Base-by-base conservation (phyloP, 257 asterid genomes). In the Phtheirospermum japonicum region DNA sequence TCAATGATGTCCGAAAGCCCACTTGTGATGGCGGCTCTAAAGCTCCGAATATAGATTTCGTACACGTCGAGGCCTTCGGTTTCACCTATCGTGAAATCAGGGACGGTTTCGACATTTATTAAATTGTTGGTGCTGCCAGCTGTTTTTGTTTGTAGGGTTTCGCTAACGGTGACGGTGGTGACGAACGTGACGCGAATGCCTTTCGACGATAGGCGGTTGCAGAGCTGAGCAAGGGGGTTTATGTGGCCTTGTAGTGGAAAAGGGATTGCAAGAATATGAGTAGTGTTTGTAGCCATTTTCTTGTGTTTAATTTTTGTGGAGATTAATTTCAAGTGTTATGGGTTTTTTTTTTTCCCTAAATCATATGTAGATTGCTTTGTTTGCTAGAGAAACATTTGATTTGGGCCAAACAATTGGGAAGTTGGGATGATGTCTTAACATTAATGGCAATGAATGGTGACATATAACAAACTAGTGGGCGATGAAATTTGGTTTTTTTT, bases 181-280 rank as follows among this genome's bases (percentile, higher is more conserved):
- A 75, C 51, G 8, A 68, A 30, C 5, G 79, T 72, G 0, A 75
- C 73, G 12, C 48, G 73, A 34, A 79, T 30, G 2, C 75, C 79
- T 18, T 63, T 59, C 6, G 76, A 52, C 2, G 23, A 31, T 2
- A 79, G 74, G 73, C 70, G 81, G 17, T 75, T 70, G 71, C 75
- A 69, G 61, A 79, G 72, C 61, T 79, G 84, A 0, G 64, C 5
- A 59, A 75, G 62, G 49, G 84, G 84, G 7, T 70, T 79, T 18
- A 75, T 61, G 74, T 79, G 84, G 67, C 81, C 81, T 63, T 79
- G 84, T 16, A 75, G 60, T 16, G 76, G 81, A 19, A 75, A 45
- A 36, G 77, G 74, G 37, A 75, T 54, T 33, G 74, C 81, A 9
- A 76, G 66, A 40, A 76, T 42, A 23, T 73, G 78, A 65, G 67